Evolutionary conservation across 1,284 basidiomycete species (phyloP).

Genomic region (Ceratobasidium theobromae): DNA sequence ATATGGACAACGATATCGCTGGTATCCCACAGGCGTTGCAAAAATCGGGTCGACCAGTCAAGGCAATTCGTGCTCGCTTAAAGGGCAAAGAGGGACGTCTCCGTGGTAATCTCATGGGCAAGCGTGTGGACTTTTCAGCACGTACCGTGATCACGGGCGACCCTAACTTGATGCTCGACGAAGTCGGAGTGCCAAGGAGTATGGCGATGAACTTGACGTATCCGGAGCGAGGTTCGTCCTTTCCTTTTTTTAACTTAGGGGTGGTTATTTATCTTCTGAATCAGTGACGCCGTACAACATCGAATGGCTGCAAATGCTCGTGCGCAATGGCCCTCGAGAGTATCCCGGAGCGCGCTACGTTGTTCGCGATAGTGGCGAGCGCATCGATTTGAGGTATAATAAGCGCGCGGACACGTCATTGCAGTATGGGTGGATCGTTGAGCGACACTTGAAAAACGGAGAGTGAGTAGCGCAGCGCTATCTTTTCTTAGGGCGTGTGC

Average conservation of each 20-base stretch:
- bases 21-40: constrained; percentile 97
- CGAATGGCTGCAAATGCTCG: constrained; percentile 89
- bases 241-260: not conserved
- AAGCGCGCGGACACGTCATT: constrained; percentile 97
- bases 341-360: constrained; percentile 98
- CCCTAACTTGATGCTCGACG: constrained; percentile 93
- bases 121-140: constrained; percentile 99
- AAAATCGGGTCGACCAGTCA: constrained; percentile 96
- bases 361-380: constrained; percentile 96
- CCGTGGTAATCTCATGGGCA: constrained; percentile 98
- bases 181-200: constrained; percentile 96
- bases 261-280: constrained; percentile 32
- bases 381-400: constrained; percentile 96
- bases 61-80: constrained; percentile 95
- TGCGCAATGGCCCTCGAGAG: constrained; percentile 93
- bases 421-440: constrained; percentile 99
- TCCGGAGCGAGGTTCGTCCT: constrained; percentile 82
- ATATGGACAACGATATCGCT: constrained; percentile 99
- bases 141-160: constrained; percentile 99
- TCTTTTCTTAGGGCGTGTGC: not conserved
- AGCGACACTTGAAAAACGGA: constrained; percentile 96
- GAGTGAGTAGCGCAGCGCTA: constrained; percentile 62
- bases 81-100: constrained; percentile 99
- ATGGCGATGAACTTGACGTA: constrained; percentile 99
- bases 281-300: constrained; percentile 98